Evolutionary conservation across 176 grass and related monocot species (phyloP).

Genomic region (Areca catechu): DNA sequence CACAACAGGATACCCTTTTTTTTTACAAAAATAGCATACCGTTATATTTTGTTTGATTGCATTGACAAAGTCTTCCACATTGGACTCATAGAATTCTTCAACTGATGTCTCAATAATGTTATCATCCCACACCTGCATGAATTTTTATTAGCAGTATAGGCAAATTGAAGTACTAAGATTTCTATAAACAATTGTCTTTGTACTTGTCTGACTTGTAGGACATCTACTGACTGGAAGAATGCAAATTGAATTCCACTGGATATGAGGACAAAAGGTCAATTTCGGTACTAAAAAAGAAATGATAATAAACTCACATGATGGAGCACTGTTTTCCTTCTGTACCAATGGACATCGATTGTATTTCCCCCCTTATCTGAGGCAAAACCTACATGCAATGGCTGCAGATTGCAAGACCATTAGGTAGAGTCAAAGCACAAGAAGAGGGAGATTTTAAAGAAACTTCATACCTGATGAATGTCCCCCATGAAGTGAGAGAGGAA

Average conservation of each 20-base stretch:
- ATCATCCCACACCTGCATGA: constrained; percentile 18
- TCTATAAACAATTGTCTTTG: too few species aligned
- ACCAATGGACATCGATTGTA: constrained; percentile 56
- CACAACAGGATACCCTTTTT: too few species aligned
- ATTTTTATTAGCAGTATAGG: neutral
- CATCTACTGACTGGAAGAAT: too few species aligned
- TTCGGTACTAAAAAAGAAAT: too few species aligned
- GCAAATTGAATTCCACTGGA: too few species aligned
- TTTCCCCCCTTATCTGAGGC: constrained; percentile 54
- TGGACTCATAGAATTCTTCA: neutral
- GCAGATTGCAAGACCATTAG: neutral
- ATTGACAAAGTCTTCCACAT: neutral
- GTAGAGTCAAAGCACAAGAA: neutral
- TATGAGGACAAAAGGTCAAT: too few species aligned
- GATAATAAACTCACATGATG: constrained; percentile 36
- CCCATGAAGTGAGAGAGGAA: constrained; percentile 69
- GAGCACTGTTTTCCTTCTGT: constrained; percentile 45
- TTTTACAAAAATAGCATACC: neutral
- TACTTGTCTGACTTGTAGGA: too few species aligned
- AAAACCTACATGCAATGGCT: constrained; percentile 70
- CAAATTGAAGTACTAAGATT: too few species aligned
- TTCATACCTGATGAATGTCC: constrained; percentile 51
- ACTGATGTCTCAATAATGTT: constrained; percentile 10
- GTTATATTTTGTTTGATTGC: constrained; percentile 19
- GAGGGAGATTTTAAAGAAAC: neutral